Percentiles rank a stretch among this genome's conserved stretches.
phyloP scores from a whole-genome alignment of 306 rosid species.

The Vicia sativa region DNA sequence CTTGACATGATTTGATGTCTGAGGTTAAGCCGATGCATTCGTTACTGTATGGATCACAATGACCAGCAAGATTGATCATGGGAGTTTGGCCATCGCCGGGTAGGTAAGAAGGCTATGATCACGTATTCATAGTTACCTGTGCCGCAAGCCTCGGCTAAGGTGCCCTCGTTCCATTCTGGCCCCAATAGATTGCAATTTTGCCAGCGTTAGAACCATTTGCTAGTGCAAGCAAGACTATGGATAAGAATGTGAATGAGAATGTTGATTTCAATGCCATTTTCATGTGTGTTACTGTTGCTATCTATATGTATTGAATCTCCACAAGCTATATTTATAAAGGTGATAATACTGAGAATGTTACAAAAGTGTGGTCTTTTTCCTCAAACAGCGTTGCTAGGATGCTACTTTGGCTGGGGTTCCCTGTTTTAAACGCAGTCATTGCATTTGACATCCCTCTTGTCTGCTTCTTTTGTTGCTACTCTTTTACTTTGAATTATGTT shows the following conservation, averaged over 20 bases:
- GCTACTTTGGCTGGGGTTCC: slow-evolving; percentile 19
- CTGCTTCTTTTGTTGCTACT: slow-evolving; percentile 15
- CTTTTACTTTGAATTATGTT: slow-evolving; percentile 6
- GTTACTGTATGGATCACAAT: slow-evolving; percentile 42
- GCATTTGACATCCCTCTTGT: slow-evolving; percentile 16
- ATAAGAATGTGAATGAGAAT: slow-evolving; percentile 28
- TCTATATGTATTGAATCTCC: slow-evolving; percentile 4
- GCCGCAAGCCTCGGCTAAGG: slow-evolving; percentile 39
- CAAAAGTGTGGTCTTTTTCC: not conserved
- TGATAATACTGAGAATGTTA: no score
- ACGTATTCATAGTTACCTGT: slow-evolving; percentile 43
- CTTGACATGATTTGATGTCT: slow-evolving; percentile 52
- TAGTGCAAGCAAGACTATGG: slow-evolving; percentile 34
- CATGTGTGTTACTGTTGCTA: not conserved
- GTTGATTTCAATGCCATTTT: slow-evolving; percentile 34
- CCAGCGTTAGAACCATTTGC: slow-evolving; percentile 32
- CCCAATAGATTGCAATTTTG: slow-evolving; percentile 47
- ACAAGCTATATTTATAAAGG: not conserved
- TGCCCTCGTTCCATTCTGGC: slow-evolving; percentile 48
- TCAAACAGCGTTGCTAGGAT: slow-evolving; percentile 30
- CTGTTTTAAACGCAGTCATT: slow-evolving; percentile 18
- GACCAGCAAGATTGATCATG: slow-evolving; percentile 44
- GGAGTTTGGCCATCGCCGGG: slow-evolving; percentile 45
- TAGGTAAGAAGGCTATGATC: slow-evolving; percentile 47
- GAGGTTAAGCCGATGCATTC: slow-evolving; percentile 41